These are phyloP conservation scores for Erigeron philadelphicus DNA, from an alignment of 140 eudicot genomes.

Conservation along the genomic window DNA sequence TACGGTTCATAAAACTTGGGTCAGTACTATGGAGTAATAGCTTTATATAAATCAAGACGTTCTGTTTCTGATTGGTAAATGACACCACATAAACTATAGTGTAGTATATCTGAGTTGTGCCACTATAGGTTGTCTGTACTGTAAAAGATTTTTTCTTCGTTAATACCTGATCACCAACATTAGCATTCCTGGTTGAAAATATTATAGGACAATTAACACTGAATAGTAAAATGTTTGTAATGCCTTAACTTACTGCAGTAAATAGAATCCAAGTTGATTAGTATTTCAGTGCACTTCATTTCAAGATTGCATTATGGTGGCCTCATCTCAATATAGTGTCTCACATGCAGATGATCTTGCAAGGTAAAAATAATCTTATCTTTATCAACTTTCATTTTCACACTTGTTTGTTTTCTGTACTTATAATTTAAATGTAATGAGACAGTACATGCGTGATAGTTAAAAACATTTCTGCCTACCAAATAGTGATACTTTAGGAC, in stretches of 20 bases:
- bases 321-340: neutral
- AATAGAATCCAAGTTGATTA: slow-evolving; percentile 19
- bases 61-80: slow-evolving; percentile 6
- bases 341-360: neutral
- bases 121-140: slow-evolving; percentile 32
- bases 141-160: slow-evolving; percentile 2
- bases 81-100: slow-evolving; percentile 29
- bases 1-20: neutral
- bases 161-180: slow-evolving; percentile 15
- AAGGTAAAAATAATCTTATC: neutral
- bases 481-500: slow-evolving; percentile 22
- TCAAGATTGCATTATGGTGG: slow-evolving; percentile 5
- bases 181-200: slow-evolving; percentile 8
- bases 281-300: slow-evolving; percentile 16
- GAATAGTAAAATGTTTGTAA: neutral
- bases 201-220: no score
- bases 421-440: neutral
- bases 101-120: slow-evolving; percentile 22
- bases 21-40: neutral
- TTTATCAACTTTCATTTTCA: neutral
- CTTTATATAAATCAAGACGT: neutral
- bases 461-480: slow-evolving; percentile 12
- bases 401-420: neutral
- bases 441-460: neutral
- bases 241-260: neutral